Evolutionary conservation across 306 rosid species (phyloP).

Genomic region (Mucuna pruriens): DNA sequence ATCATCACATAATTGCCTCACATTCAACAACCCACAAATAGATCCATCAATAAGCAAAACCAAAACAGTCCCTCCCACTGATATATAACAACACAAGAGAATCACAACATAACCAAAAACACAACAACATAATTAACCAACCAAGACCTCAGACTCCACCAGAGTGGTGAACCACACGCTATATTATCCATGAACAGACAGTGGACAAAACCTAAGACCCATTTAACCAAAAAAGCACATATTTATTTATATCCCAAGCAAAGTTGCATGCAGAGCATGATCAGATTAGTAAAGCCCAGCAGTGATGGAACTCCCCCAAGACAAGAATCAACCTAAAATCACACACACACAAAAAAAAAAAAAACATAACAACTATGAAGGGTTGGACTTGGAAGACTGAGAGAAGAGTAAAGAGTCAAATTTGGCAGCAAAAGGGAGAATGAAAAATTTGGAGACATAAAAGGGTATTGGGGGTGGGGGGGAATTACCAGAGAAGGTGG

Average conservation of each 20-base stretch:
- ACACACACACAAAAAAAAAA: constrained; percentile 21
- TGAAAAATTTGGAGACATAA: constrained; percentile 34
- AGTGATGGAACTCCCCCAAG: constrained; percentile 29
- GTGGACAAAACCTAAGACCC: constrained; percentile 31
- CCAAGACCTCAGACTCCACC: constrained; percentile 6
- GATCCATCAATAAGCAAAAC: constrained; percentile 38
- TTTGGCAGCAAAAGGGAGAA: constrained; percentile 22
- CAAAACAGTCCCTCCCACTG: constrained; percentile 11
- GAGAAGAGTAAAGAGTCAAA: constrained; percentile 40
- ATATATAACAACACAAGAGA: not conserved
- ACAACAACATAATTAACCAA: constrained; percentile 27
- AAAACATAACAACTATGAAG: not conserved
- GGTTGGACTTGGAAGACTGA: constrained; percentile 3
- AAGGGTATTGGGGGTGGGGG: constrained; percentile 1
- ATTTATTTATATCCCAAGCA: not conserved
- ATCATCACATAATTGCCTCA: constrained; percentile 19
- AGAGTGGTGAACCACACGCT: not conserved
- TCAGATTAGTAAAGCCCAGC: constrained; percentile 37
- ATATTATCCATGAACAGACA: constrained; percentile 36
- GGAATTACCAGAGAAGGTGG: constrained; percentile 19
- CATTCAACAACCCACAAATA: constrained; percentile 21
- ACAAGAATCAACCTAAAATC: constrained; percentile 7
- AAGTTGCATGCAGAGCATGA: constrained; percentile 50
- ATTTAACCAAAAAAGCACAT: constrained; percentile 24
- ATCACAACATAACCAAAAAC: not conserved